Base-by-base conservation (phyloP, 352 stramenopile genomes). In the Pythium coloratum region DNA sequence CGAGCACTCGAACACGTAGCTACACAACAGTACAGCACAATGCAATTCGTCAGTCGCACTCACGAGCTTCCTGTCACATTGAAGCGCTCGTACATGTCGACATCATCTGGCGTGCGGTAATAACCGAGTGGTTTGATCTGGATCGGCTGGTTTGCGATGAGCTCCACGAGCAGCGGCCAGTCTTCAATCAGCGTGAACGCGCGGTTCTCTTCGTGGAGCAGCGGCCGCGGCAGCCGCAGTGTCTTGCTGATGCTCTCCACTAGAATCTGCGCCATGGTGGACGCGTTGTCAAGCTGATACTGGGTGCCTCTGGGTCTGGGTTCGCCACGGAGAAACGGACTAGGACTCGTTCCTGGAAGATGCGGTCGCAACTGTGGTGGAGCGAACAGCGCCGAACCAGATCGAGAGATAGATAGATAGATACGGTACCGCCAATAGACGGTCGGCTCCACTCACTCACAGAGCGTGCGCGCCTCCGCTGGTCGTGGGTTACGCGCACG, bases 1-100 rank as follows among this genome's bases (percentile, higher is more conserved):
- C 0, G 67, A 72, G 40, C 85, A 91, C 49, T 95, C 83, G 54
- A 95, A 92, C 26, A 93, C 86, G 64, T 95, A 93, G 20, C 86
- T 95, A 38, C 24, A n/a, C 34, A n/a, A 20, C 26, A 66, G 28
- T 13, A 2, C n/a, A 56, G 2, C 34, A 44, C 40, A 1, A 32
- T 28, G 30, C 9, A 20, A 24, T 13, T 53, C 10, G 24, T 30
- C 30, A 38, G 10, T 53, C 46, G 46, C 46, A 1, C 3, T 30
- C 28, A 30, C 28, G 3, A 30, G 3, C 28, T 1, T 1, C 34
- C 34, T 1, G 34, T 18, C 38, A 44, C 5, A 14, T 44, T 44
- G 38, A 44, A 44, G 38, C 46, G n/a, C 13, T 79, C 81, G 65
- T 76, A 94, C 86, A 95, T 91, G 70, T 91, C 82, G 54, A 95